Evolutionary conservation across 768 basidiomycete species (phyloP).

Genomic region (Tephrocybe sp.): DNA sequence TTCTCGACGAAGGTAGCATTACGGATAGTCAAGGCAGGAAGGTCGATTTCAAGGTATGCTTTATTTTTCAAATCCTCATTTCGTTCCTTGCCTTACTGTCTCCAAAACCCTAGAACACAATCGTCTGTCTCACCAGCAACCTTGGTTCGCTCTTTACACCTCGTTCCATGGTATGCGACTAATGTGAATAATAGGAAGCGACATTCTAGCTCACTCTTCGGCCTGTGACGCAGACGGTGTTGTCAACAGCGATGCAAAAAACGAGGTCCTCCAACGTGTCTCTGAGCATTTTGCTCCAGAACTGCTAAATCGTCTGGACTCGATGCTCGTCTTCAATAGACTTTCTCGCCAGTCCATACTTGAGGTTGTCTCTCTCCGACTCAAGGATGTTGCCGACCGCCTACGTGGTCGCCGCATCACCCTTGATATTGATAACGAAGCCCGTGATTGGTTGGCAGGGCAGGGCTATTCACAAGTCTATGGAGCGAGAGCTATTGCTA

Average conservation of each 20-base stretch:
- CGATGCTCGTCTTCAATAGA: constrained; percentile 89
- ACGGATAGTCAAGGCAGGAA: constrained; percentile 92
- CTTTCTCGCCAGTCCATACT: constrained; percentile 71
- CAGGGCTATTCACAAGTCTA: constrained; percentile 84
- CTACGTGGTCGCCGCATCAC: constrained; percentile 64
- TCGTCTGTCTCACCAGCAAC: constrained; percentile 88
- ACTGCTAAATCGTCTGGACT: constrained; percentile 84
- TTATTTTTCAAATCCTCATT: background rate
- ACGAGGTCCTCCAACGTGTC: constrained; percentile 72
- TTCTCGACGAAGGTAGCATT: constrained; percentile 85
- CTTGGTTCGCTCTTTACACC: constrained; percentile 45
- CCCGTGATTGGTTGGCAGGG: constrained; percentile 66
- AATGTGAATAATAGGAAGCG: constrained; percentile 38
- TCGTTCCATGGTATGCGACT: background rate
- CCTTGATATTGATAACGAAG: constrained; percentile 63
- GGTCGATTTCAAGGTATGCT: constrained; percentile 80
- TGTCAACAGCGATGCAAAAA: constrained; percentile 57
- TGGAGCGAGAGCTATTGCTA: constrained; percentile 83
- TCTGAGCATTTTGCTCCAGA: constrained; percentile 87
- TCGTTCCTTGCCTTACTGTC: background rate
- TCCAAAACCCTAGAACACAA: constrained; percentile 61
- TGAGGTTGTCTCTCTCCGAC: constrained; percentile 74
- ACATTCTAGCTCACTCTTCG: constrained; percentile 68
- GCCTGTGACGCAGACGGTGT: constrained; percentile 63
- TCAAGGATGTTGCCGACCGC: constrained; percentile 69